These are phyloP conservation scores for Solanum corneliomulleri DNA, from an alignment of 257 asterid genomes.

Conservation along the genomic window DNA sequence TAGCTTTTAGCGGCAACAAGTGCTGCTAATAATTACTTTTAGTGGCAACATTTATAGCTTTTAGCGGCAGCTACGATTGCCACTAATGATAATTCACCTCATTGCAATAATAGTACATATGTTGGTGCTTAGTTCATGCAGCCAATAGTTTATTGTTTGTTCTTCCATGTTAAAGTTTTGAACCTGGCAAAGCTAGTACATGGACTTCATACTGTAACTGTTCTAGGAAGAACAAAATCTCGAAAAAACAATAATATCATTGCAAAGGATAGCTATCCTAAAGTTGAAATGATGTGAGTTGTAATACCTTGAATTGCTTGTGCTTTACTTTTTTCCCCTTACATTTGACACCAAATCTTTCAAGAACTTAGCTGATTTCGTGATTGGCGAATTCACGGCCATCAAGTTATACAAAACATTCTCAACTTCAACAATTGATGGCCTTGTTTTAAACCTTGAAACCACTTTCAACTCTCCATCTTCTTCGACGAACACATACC, in stretches of 20 bases:
- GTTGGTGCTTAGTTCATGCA: background rate
- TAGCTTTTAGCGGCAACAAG: no score
- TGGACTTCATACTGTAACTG: background rate
- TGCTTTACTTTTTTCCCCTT: background rate
- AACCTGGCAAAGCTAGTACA: background rate
- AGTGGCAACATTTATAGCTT: no score
- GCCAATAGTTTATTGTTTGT: background rate
- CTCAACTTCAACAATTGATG: conserved; percentile 6
- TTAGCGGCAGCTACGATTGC: no score
- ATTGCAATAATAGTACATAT: background rate
- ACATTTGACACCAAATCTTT: conserved; percentile 12
- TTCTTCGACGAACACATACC: conserved; percentile 53
- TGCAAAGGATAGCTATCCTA: background rate
- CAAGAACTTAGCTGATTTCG: conserved; percentile 60
- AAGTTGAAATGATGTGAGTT: background rate
- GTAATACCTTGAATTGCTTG: background rate
- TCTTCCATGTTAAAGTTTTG: background rate
- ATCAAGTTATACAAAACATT: conserved; percentile 47
- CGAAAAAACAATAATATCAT: background rate
- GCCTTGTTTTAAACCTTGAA: conserved; percentile 16
- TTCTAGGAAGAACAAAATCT: background rate
- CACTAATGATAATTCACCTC: background rate
- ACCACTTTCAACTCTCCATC: conserved; percentile 35
- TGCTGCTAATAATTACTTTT: no score
- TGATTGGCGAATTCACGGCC: conserved; percentile 84